Evolutionary conservation across 345 rosid species (phyloP).

Genomic region (Lepidium aucheri): DNA sequence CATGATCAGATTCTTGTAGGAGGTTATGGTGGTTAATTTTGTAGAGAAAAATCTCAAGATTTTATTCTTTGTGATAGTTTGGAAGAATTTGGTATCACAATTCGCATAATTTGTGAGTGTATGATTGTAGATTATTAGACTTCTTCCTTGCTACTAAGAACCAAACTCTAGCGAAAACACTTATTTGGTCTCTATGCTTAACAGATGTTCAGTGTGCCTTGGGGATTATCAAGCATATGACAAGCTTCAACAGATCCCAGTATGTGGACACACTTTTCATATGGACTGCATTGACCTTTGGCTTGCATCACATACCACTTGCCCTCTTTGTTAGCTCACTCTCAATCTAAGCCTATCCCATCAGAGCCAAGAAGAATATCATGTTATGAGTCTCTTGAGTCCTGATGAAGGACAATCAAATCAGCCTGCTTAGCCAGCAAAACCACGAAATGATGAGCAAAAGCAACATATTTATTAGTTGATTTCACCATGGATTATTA

Average conservation of each 20-base stretch:
- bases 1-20: background rate
- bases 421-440: conserved; percentile 4
- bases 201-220: conserved; percentile 81
- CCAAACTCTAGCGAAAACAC: background rate
- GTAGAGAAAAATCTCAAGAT: background rate
- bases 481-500: too few relatives aligned
- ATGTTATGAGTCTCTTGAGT: background rate
- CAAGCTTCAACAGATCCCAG: conserved; percentile 73
- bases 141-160: background rate
- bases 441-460: background rate
- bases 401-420: conserved; percentile 4
- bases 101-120: background rate
- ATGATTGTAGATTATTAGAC: background rate
- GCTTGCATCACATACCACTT: conserved; percentile 75
- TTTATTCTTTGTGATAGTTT: background rate
- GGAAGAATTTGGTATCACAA: background rate
- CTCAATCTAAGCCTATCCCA: conserved; percentile 35
- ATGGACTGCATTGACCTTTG: conserved; percentile 90
- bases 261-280: conserved; percentile 83
- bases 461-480: too few relatives aligned
- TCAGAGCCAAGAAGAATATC: conserved; percentile 25
- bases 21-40: background rate
- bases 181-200: background rate
- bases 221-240: conserved; percentile 78
- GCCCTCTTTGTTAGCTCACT: conserved; percentile 84